Conservation (phyloP, 163 green algal species). For the Coccomyxa subellipsoidea region DNA sequence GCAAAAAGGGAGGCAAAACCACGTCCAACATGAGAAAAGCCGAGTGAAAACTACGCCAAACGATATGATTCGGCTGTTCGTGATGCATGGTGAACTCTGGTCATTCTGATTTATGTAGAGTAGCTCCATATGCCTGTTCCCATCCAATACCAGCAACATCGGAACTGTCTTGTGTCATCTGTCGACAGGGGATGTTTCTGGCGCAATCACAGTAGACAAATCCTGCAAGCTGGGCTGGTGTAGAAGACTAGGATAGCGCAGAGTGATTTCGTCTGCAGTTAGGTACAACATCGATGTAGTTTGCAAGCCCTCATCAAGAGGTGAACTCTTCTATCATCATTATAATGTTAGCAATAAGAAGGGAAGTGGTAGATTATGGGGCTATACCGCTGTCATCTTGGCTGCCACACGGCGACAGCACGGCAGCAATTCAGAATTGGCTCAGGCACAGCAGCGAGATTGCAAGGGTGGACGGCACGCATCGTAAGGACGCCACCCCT, state of each 20-base stretch:
- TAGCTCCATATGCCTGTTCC: no score
- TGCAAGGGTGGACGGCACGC: conserved; percentile 10
- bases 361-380: conserved; percentile 51
- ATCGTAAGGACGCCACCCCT: conserved; percentile 21
- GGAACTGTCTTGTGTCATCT: neutral
- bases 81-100: no score
- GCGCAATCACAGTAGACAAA: neutral
- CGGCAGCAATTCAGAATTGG: conserved; percentile 22
- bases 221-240: neutral
- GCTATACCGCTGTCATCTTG: conserved; percentile 41
- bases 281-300: neutral
- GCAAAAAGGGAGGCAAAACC: no score
- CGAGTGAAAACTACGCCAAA: no score
- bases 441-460: conserved; percentile 23
- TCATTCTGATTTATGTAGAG: no score
- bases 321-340: neutral
- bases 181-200: neutral
- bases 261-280: neutral
- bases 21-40: no score
- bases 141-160: no score
- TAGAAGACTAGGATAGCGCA: neutral
- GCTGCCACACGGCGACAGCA: conserved; percentile 37
- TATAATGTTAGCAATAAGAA: conserved; percentile 13
- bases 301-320: neutral
- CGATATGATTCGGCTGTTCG: no score